These are phyloP conservation scores for Carex scoparia DNA, from an alignment of 176 grass and related monocot species.

Conservation along the genomic window DNA sequence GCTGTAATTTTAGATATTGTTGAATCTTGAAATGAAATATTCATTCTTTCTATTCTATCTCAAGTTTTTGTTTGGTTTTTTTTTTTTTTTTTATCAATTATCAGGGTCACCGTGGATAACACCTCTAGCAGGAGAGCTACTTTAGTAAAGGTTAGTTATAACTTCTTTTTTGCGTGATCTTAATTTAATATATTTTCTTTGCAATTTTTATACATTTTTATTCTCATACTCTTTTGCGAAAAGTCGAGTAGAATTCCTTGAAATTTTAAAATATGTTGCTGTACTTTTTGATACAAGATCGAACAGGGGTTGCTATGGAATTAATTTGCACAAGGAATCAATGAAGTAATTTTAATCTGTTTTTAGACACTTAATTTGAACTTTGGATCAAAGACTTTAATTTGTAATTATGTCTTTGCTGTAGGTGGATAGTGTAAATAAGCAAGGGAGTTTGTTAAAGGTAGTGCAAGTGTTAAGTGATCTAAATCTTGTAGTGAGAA, in stretches of 20 bases:
- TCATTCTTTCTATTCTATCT: not conserved
- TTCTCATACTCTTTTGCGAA: not conserved
- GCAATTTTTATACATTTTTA: not conserved
- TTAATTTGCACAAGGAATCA: not conserved
- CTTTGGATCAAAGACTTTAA: not conserved
- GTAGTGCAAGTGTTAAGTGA: slow-evolving; percentile 43
- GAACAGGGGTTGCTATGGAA: not conserved
- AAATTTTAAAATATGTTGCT: not conserved
- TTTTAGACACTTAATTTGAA: not conserved
- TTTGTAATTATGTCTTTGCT: slow-evolving; percentile 27
- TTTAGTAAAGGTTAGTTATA: slow-evolving; percentile 39
- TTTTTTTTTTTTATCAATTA: not conserved
- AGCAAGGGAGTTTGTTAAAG: slow-evolving; percentile 42
- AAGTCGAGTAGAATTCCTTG: not conserved
- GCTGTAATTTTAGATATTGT: not conserved
- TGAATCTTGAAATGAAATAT: not conserved
- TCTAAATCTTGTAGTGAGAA: slow-evolving; percentile 40
- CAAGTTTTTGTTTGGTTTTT: not conserved
- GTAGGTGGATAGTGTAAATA: slow-evolving; percentile 47
- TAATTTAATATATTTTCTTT: not conserved
- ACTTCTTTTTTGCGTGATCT: not conserved
- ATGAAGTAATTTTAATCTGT: not conserved
- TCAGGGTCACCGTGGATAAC: slow-evolving; percentile 45
- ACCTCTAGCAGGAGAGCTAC: slow-evolving; percentile 42
- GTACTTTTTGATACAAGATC: not conserved